Evolutionary conservation across 2,329 filamentous ascomycete genomes (phyloP), one percentile per base, ranked within the genome.

Genomic region (Rasamsonia emersonii): DNA sequence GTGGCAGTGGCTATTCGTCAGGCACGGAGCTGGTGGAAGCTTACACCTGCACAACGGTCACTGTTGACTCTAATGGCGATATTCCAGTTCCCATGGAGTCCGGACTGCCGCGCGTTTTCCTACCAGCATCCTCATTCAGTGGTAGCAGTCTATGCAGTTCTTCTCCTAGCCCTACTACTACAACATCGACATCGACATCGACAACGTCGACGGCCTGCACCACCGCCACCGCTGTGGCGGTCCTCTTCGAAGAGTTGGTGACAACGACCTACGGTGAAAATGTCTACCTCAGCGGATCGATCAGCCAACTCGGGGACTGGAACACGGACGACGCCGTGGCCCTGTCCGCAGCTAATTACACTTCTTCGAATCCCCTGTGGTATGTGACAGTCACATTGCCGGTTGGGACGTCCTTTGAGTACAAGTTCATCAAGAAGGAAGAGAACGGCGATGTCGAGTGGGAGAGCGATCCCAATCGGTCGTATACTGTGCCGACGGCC

Each of bases 391-490:
- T 84, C 16, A 61, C 58, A 2, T 54, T 86, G 10, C 55, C 64
- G 0, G 64, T 73, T 0, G 79, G 79, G 2, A 62, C 64, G 28
- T 58, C 55, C 3, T 62, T 85, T 25, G 46, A 75, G 59, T 85
- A 83, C 54, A 84, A 85, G 61, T 86, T 75, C 49, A 70, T 85
- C 43, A 70, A 72, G 28, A 67, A 79, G 27, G 63, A 65, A 36
- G 47, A 56, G 1, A 67, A 71, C 42, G 73, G 76, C 0, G 59
- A 58, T 0, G 56, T 80, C 9, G 64, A 56, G 2, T 85, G 80
- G 79, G 80, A 86, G 60, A 64, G 60, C 28, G 79, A 79, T 41
- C 57, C 62, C 3, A 64, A 67, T 39, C 52, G 59, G 20, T 48
- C 38, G 11, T 67, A 58, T 36, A 62, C 56, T 1, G 60, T 68